Evolutionary conservation across 768 basidiomycete species (phyloP).

Genomic region (Agaricus bisporus): DNA sequence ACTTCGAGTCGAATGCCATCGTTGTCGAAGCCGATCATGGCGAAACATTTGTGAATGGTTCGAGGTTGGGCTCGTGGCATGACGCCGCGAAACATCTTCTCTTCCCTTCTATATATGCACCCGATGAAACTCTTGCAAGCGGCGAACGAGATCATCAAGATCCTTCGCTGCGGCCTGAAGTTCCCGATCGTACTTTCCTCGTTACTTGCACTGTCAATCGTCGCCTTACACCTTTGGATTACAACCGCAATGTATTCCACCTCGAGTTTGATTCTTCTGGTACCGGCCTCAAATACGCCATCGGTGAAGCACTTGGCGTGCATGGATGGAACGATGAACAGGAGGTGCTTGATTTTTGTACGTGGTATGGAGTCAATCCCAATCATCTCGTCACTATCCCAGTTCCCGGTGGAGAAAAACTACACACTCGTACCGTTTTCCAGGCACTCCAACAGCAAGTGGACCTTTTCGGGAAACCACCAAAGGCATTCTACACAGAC

Average conservation of each 20-base stretch:
- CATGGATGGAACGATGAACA: constrained; percentile 95
- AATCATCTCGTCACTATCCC: constrained; percentile 78
- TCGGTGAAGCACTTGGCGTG: constrained; percentile 94
- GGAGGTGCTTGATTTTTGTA: constrained; percentile 86
- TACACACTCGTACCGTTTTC: constrained; percentile 92
- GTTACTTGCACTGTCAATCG: constrained; percentile 92
- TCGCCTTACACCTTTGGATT: constrained; percentile 89
- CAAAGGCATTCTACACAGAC: constrained; percentile 92
- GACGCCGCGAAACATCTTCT: constrained; percentile 84
- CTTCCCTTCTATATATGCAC: constrained; percentile 77
- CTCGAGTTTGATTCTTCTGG: constrained; percentile 90
- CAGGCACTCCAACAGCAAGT: constrained; percentile 95
- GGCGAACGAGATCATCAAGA: constrained; percentile 50
- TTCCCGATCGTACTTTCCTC: constrained; percentile 85
- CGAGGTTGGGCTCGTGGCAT: constrained; percentile 68
- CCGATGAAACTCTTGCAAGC: constrained; percentile 29
- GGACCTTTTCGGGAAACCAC: constrained; percentile 92
- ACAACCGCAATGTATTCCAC: constrained; percentile 99
- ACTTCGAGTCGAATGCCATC: constrained; percentile 71
- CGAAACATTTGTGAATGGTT: constrained; percentile 53
- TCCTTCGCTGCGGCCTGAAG: constrained; percentile 77
- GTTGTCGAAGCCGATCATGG: constrained; percentile 55
- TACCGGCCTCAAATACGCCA: constrained; percentile 90
- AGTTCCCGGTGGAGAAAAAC: constrained; percentile 54
- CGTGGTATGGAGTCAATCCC: constrained; percentile 87